Base-by-base conservation (phyloP, 257 asterid species). In the Solanum sejunctum region DNA sequence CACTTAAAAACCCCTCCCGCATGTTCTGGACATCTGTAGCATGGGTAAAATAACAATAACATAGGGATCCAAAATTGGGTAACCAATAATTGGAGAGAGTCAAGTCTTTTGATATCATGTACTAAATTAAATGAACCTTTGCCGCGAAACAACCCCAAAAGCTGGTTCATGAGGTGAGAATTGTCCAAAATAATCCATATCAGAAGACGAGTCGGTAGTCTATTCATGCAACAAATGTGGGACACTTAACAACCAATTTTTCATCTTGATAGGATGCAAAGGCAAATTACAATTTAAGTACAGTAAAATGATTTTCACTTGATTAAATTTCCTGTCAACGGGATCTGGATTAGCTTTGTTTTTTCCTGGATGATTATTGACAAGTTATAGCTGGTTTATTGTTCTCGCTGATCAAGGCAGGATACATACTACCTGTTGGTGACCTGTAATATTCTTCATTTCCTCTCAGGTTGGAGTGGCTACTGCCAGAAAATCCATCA, bases 401-500 rank as follows among this genome's bases (percentile, higher is more conserved):
- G 47, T 45, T 73, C 8, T 77, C 47, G 6, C 17, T 18, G 82
- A 51, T 51, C 47, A 51, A 77, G 60, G 45, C 17, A 49, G 63
- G 63, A 77, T 23, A 66, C 73, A 12, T 23, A 7, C 12, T 28
- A 51, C 63, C 43, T 21, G 63, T 28, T 77, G 23, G 81, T 77
- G 47, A 51, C 61, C 63, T 77, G 45, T 77, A 26, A 26, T 47
- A 77, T 51, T 21, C 45, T 20, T 84, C 70, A 63, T 86, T 20
- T 15, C 51, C 69, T 86, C 83, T 66, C 94, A 95, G 99, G 94
- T 86, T 81, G 96, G 96, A 83, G 89, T 90, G 15, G 98, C 87
- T 16, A 80, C 94, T 85, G 99, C 98, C 85, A 91, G 91, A 88
- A 96, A 96, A 89, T 91, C 94, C 63, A 82, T 94, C 84, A 90